Percentiles rank a stretch among this genome's conserved stretches.
Conservation (phyloP, 1,284 basidiomycete genomes). For the Leccinum pallidistipes region DNA sequence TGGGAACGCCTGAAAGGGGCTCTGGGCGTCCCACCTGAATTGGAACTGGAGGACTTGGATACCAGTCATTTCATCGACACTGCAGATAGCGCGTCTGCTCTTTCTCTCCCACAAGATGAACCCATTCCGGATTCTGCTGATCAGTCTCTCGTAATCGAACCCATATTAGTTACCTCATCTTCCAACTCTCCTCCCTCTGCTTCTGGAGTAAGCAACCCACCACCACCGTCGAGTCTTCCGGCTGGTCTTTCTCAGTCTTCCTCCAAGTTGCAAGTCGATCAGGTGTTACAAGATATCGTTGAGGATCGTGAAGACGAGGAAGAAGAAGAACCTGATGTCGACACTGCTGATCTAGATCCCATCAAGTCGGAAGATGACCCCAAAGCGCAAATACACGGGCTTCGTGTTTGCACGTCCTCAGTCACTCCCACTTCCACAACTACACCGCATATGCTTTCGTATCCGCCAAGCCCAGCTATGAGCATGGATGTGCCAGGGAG, state of each 20-base stretch:
- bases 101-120: neutral
- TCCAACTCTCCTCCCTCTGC: conserved; percentile 37
- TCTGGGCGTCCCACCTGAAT: conserved; percentile 72
- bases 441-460: conserved; percentile 21
- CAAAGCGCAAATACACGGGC: conserved; percentile 53
- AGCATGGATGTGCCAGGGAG: conserved; percentile 16
- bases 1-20: conserved; percentile 83
- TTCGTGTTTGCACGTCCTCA: conserved; percentile 54
- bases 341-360: conserved; percentile 4
- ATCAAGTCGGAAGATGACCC: conserved; percentile 17
- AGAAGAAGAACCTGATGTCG: conserved; percentile 18
- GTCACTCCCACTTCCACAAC: conserved; percentile 25
- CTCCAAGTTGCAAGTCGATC: conserved; percentile 31
- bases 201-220: conserved; percentile 30
- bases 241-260: conserved; percentile 30
- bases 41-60: conserved; percentile 50
- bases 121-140: neutral
- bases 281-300: conserved; percentile 51
- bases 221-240: conserved; percentile 42
- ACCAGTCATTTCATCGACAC: conserved; percentile 14
- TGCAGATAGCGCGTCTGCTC: neutral
- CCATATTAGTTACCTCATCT: conserved; percentile 33
- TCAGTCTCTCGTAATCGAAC: conserved; percentile 24
- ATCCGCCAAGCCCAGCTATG: conserved; percentile 29
- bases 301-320: conserved; percentile 51